phyloP scores from a whole-genome alignment of 305 asterid species.

The Solanum hybrid region DNA sequence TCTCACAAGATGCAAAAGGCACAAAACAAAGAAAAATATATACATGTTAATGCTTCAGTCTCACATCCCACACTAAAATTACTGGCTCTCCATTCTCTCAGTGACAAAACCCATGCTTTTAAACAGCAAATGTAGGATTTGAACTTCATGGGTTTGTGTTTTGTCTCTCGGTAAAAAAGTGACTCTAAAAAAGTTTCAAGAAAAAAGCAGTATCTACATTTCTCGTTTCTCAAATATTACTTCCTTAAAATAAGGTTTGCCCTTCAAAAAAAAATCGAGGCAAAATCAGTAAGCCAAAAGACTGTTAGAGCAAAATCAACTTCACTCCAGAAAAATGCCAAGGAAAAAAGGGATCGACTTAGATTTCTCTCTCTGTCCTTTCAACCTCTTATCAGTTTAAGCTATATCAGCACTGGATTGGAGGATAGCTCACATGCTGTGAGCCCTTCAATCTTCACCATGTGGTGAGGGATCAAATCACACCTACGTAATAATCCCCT shows the following conservation, averaged over 20 bases:
- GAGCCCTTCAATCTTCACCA: neutral
- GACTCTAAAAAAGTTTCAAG: neutral
- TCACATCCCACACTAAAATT: neutral
- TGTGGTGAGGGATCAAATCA: neutral
- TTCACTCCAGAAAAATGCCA: neutral
- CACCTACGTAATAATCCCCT: neutral
- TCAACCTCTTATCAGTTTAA: neutral
- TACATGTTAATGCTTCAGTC: neutral
- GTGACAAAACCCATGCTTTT: neutral
- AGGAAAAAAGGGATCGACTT: neutral
- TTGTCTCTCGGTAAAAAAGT: neutral
- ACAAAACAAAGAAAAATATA: neutral
- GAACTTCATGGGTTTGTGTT: neutral
- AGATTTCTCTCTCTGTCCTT: neutral
- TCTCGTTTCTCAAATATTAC: neutral
- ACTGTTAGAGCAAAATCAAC: neutral
- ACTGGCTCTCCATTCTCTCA: neutral
- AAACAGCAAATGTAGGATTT: neutral
- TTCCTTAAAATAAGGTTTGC: neutral
- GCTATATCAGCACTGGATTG: neutral
- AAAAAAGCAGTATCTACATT: neutral
- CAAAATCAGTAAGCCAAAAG: neutral
- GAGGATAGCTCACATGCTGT: neutral
- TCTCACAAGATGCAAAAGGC: neutral
- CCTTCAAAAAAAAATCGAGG: neutral